Evolutionary conservation across 495 filamentous ascomycete species (phyloP).

Genomic region (Penicillium manginii): DNA sequence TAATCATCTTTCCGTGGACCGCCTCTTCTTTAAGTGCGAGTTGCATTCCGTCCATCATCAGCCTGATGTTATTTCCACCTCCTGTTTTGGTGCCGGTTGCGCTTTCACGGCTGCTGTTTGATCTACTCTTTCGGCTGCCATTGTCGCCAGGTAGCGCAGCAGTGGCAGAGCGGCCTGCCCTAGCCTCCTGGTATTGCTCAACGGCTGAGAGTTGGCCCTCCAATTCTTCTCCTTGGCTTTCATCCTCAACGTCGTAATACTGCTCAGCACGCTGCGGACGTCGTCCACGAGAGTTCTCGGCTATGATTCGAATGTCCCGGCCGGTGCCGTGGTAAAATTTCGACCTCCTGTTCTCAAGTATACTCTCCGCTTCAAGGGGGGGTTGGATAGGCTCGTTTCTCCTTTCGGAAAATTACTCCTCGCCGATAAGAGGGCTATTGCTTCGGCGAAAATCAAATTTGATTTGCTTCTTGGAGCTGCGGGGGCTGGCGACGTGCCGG

Average conservation of each 20-base stretch:
- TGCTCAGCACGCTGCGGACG: conserved; percentile 19
- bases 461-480: no score
- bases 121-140: conserved; percentile 50
- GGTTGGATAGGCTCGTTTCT: no score
- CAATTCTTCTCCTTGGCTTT: conserved; percentile 18
- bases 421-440: no score
- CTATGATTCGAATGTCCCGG: conserved; percentile 35
- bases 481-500: no score
- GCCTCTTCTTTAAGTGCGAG: conserved; percentile 44
- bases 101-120: conserved; percentile 49
- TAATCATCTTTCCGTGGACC: conserved; percentile 45
- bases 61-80: conserved; percentile 47
- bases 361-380: no score
- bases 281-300: conserved; percentile 41
- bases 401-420: no score
- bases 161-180: conserved; percentile 26
- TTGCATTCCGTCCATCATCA: conserved; percentile 47
- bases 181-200: conserved; percentile 46
- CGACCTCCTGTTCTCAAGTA: conserved; percentile 31
- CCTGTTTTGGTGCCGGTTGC: conserved; percentile 34
- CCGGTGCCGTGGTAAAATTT: conserved; percentile 38
- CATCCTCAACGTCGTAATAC: conserved; percentile 36
- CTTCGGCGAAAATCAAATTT: no score
- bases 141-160: conserved; percentile 42
- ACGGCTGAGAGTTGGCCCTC: conserved; percentile 34